These are phyloP conservation scores for Pyronema omphalodes DNA, from an alignment of 495 filamentous ascomycete genomes.

Conservation along the genomic window DNA sequence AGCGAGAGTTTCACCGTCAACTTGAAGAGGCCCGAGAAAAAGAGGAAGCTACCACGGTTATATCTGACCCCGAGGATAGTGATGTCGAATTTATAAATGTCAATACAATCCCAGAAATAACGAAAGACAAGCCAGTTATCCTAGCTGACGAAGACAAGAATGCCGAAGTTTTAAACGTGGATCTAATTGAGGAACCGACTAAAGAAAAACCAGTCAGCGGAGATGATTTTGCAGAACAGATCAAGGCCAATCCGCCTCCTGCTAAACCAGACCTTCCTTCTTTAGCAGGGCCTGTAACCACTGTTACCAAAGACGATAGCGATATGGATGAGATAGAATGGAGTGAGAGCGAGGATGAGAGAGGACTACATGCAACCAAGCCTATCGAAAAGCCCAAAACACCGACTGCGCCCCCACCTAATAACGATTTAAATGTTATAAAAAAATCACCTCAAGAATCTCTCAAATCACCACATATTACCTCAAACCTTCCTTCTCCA, in stretches of 20 bases:
- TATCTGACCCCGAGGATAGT: slow-evolving; percentile 15
- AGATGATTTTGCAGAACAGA: slow-evolving; percentile 25
- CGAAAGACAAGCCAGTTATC: slow-evolving; percentile 17
- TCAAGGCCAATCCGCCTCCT: background rate
- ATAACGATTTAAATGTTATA: too few relatives aligned
- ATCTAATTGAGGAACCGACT: background rate
- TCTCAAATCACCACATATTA: too few relatives aligned
- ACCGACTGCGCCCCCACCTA: too few relatives aligned
- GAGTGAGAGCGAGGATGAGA: slow-evolving; percentile 30
- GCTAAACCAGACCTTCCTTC: background rate
- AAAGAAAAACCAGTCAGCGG: slow-evolving; percentile 18
- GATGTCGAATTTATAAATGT: too few relatives aligned
- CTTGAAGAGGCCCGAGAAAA: slow-evolving; percentile 24
- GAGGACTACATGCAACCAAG: background rate
- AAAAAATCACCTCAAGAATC: too few relatives aligned
- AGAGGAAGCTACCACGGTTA: slow-evolving; percentile 32
- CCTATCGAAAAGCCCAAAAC: too few relatives aligned
- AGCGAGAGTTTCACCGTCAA: slow-evolving; percentile 2
- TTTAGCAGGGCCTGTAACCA: background rate
- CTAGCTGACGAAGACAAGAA: slow-evolving; percentile 28
- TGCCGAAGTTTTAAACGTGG: slow-evolving; percentile 36
- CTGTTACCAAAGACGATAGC: background rate
- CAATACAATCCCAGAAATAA: background rate
- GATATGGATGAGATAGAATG: slow-evolving; percentile 27
- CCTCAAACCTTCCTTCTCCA: background rate